Conservation (phyloP, 2,329 filamentous ascomycete genomes). For the Aspergillus niger region DNA sequence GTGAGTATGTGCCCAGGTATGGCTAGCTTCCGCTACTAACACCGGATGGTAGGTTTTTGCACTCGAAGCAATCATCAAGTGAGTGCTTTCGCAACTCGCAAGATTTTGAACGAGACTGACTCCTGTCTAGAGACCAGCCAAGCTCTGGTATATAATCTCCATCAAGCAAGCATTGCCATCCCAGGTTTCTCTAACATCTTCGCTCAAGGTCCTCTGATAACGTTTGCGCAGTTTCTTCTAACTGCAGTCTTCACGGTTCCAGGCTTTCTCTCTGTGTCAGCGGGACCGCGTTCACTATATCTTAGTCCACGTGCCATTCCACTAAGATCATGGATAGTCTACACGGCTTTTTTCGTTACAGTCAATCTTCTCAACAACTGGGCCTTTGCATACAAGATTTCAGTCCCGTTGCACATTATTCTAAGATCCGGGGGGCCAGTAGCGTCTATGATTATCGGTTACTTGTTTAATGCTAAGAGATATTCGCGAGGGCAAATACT, state of each 20-base stretch:
- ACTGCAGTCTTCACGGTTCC: conserved; percentile 77
- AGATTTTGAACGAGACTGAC: conserved; percentile 14
- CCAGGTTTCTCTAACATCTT: conserved; percentile 1
- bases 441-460: conserved; percentile 90
- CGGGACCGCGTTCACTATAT: conserved; percentile 66
- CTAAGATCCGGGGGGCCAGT: conserved; percentile 92
- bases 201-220: conserved; percentile 72
- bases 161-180: neutral
- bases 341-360: conserved; percentile 85
- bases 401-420: conserved; percentile 95
- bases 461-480: conserved; percentile 73
- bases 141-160: conserved; percentile 65
- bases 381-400: conserved; percentile 95
- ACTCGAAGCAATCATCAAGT: conserved; percentile 93
- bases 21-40: conserved; percentile 26
- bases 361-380: conserved; percentile 98
- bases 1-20: conserved; percentile 53
- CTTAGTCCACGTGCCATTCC: conserved; percentile 78
- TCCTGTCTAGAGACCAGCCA: conserved; percentile 68
- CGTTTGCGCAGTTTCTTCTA: conserved; percentile 85
- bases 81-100: conserved; percentile 41
- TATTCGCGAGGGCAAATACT: conserved; percentile 79
- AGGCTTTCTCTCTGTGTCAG: conserved; percentile 68
- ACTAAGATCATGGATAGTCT: conserved; percentile 79
- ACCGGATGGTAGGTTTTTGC: conserved; percentile 73